Evolutionary conservation across 2,329 filamentous ascomycete genomes (phyloP).

Genomic region (Clonostachys rosea): DNA sequence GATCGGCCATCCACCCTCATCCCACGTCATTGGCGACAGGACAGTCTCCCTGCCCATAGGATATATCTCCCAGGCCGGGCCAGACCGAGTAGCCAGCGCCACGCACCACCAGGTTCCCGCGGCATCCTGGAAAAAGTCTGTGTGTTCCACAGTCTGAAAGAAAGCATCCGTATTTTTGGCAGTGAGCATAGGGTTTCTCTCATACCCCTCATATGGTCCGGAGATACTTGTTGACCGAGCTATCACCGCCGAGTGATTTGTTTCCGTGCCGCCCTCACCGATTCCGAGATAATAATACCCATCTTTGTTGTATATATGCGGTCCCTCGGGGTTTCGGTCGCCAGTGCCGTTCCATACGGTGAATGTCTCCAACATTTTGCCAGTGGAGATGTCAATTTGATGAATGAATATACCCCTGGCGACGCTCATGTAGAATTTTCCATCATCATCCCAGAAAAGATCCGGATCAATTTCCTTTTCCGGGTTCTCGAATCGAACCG

Average conservation of each 20-base stretch:
- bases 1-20: slow-evolving; percentile 39
- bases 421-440: slow-evolving; percentile 23
- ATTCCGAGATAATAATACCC: slow-evolving; percentile 42
- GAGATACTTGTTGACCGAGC: slow-evolving; percentile 29
- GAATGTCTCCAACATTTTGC: slow-evolving; percentile 18
- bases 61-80: slow-evolving; percentile 30
- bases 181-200: slow-evolving; percentile 38
- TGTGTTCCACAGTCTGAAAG: slow-evolving; percentile 38
- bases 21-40: slow-evolving; percentile 41
- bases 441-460: slow-evolving; percentile 12
- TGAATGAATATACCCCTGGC: slow-evolving; percentile 17
- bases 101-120: slow-evolving; percentile 36
- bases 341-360: slow-evolving; percentile 39
- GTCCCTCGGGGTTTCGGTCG: slow-evolving; percentile 30
- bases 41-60: slow-evolving; percentile 52
- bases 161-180: slow-evolving; percentile 23
- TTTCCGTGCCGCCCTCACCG: slow-evolving; percentile 41
- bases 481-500: slow-evolving; percentile 16
- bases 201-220: slow-evolving; percentile 35
- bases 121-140: slow-evolving; percentile 35
- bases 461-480: slow-evolving; percentile 16
- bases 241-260: slow-evolving; percentile 32
- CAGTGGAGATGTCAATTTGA: slow-evolving; percentile 22
- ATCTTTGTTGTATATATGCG: slow-evolving; percentile 35
- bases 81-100: slow-evolving; percentile 9